Conservation (phyloP, 164 flowering plant species). For the Warburgia ugandensis region DNA sequence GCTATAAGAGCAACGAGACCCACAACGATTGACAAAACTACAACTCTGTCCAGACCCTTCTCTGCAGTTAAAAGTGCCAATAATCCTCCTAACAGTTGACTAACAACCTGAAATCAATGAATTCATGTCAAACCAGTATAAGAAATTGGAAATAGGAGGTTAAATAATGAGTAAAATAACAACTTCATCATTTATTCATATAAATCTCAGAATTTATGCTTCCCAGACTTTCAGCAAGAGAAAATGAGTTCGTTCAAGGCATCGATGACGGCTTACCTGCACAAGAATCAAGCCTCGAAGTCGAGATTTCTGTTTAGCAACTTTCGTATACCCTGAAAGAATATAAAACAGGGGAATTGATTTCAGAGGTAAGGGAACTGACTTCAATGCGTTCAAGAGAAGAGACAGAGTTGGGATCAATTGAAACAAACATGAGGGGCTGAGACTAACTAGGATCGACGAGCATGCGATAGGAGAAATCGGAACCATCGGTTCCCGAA, state of each 20-base stretch:
- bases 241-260: no score
- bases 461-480: conserved; percentile 96
- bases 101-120: conserved; percentile 30
- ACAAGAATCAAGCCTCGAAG: conserved; percentile 32
- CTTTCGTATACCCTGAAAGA: conserved; percentile 67
- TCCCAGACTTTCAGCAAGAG: neutral
- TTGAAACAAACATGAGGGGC: neutral
- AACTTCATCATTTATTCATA: neutral
- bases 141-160: neutral
- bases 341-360: neutral
- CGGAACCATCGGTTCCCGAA: conserved; percentile 91
- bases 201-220: neutral
- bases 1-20: conserved; percentile 37
- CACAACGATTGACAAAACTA: conserved; percentile 21
- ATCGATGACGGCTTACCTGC: conserved; percentile 70
- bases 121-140: neutral
- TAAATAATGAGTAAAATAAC: neutral
- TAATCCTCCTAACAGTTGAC: conserved; percentile 30
- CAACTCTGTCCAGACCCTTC: conserved; percentile 19
- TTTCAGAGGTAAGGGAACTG: neutral
- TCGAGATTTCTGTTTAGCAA: conserved; percentile 59
- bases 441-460: conserved; percentile 66
- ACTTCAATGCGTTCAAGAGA: neutral
- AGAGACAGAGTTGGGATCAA: neutral
- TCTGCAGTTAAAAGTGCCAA: conserved; percentile 15